Evolutionary conservation across 2,329 filamentous ascomycete species (phyloP).

Genomic region (Camillea tinctor): DNA sequence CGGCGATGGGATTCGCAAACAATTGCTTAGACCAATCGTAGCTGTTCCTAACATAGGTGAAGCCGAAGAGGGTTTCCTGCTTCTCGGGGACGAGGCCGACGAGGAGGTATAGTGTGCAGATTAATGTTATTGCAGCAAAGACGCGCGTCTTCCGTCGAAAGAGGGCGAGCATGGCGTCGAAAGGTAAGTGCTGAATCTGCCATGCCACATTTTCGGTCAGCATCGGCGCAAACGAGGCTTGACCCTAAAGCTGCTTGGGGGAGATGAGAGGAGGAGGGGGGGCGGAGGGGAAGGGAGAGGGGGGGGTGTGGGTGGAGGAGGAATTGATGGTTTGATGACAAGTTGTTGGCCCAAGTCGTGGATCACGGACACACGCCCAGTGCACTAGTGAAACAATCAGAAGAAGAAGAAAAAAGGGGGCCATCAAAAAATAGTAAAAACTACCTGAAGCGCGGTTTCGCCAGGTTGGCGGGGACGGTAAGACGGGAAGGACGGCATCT

Average conservation of each 20-base stretch:
- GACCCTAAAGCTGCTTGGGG: neutral
- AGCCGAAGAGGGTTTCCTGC: constrained; percentile 25
- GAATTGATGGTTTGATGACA: too few species aligned
- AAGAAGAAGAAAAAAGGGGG: too few species aligned
- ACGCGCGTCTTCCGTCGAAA: constrained; percentile 28
- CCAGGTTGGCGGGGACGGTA: too few species aligned
- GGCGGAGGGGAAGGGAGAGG: too few species aligned
- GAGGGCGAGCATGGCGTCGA: constrained; percentile 23
- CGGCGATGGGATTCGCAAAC: constrained; percentile 24
- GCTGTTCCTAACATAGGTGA: constrained; percentile 27
- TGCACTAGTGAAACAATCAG: too few species aligned
- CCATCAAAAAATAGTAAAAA: too few species aligned
- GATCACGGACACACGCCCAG: too few species aligned
- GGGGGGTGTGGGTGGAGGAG: too few species aligned
- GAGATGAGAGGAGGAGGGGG: too few species aligned
- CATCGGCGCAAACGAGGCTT: constrained; percentile 18
- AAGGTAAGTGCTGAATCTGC: constrained; percentile 23
- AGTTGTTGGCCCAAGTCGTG: too few species aligned
- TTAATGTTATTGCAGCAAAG: constrained; percentile 14
- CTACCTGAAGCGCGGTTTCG: too few species aligned
- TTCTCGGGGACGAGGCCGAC: constrained; percentile 27
- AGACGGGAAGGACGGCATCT: too few species aligned
- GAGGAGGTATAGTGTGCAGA: constrained; percentile 26
- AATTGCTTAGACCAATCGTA: constrained; percentile 32
- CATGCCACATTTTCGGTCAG: constrained; percentile 30